Base-by-base conservation (phyloP, 1,139 yeast species). In the Suhomyces guaymorum region DNA sequence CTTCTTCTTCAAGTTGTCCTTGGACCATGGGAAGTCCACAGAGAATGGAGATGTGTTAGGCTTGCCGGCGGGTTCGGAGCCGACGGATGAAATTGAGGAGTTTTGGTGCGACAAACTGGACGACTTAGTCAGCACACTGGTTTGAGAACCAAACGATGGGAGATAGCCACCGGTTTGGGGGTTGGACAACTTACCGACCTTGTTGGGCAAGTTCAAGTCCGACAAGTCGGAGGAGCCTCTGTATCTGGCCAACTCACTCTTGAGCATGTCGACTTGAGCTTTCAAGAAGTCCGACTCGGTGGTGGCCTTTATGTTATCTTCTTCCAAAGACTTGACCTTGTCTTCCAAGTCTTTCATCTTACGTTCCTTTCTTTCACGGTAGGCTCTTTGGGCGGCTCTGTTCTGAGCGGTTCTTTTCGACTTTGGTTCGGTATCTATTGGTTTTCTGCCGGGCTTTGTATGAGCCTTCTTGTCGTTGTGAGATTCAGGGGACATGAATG, bases 381-480 rank as follows among this genome's bases (percentile, higher is more conserved):
- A 92, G 7, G 97, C 97, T 38, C 97, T 72, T 62, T 92, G 98
- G 14, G 98, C 98, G 6, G 97, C 97, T 53, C 98, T 74, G 60
- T 92, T 92, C 63, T 92, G 98, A 1, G 97, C 97, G 14, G 96
- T 88, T 49, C 98, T 73, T 68, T 88, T 90, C 51, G 81, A 80
- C 53, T 75, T 75, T 4, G 96, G 96, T 55, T 85, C 95, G 3
- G 83, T 75, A 12, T 81, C 84, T 38, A 82, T 67, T 1, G 86
- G 89, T 64, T 86, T 88, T 43, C 96, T 73, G 9, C 75, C 76
- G 1, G 74, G 71, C 46, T 66, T 68, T 34, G 67, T 57, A 35
- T 66, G 71, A 11, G 54, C 45, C 45, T 65, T 69, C 49, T 68
- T 70, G 40, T 58, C 64, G 36, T 61, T 69, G 37, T 63, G 64